Evolutionary conservation across 1,284 basidiomycete species (phyloP).

Genomic region (Porodaedalea pini): DNA sequence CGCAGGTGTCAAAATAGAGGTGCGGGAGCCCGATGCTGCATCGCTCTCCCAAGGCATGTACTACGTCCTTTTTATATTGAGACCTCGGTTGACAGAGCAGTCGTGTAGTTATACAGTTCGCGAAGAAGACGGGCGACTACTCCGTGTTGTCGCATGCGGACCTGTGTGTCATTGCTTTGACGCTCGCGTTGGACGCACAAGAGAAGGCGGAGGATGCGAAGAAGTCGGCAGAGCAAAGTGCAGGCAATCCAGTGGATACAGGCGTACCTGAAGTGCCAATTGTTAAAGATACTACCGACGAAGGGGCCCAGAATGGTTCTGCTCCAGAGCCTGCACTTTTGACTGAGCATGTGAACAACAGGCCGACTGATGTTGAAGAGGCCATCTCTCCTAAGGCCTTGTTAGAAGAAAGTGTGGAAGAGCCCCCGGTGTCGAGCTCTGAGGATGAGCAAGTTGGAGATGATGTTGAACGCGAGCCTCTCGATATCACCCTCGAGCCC

Average conservation of each 20-base stretch:
- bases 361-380: conserved; percentile 18
- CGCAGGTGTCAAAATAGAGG: conserved; percentile 72
- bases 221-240: conserved; percentile 21
- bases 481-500: conserved; percentile 46
- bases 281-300: conserved; percentile 4
- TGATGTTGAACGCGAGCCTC: conserved; percentile 35
- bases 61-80: conserved; percentile 13
- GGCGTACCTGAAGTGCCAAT: conserved; percentile 11
- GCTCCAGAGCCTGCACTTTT: too few species aligned
- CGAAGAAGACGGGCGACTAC: conserved; percentile 97
- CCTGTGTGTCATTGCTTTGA: conserved; percentile 87
- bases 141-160: conserved; percentile 90
- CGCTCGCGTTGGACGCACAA: conserved; percentile 70
- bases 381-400: not conserved
- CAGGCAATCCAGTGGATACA: conserved; percentile 26
- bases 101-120: conserved; percentile 76
- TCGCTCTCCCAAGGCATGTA: conserved; percentile 72
- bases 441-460: conserved; percentile 27
- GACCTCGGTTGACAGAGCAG: not conserved
- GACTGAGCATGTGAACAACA: not conserved
- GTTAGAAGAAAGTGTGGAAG: conserved; percentile 1
- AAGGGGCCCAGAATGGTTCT: not conserved
- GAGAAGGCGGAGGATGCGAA: conserved; percentile 39
- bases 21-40: conserved; percentile 69
- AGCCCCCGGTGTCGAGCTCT: not conserved